Percentiles rank a stretch among this genome's conserved stretches.
Evolutionary conservation across 2,329 filamentous ascomycete genomes (phyloP).

Genomic region (Ceratocystis colombiana): DNA sequence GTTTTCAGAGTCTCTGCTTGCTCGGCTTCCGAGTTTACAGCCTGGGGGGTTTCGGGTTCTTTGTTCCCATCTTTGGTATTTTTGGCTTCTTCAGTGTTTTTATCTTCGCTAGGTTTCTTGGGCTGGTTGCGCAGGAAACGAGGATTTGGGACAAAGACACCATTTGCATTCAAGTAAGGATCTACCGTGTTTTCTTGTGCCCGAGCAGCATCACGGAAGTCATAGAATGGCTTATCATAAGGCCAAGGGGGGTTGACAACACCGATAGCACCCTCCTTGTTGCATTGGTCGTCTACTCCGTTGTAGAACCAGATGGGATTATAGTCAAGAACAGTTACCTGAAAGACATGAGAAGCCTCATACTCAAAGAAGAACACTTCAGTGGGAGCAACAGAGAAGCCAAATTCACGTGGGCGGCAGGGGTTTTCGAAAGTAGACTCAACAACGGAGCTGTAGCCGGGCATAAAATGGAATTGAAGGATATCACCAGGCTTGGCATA

Average conservation of each 20-base stretch:
- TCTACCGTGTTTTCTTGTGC: no score
- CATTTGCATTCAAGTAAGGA: no score
- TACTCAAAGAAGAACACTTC: background rate
- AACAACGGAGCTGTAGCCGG: background rate
- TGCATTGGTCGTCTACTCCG: conserved; percentile 23
- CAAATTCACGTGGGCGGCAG: conserved; percentile 33
- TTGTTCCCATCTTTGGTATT: no score
- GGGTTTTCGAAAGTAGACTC: conserved; percentile 34
- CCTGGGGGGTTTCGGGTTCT: no score
- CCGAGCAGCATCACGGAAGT: no score
- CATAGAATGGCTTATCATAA: no score
- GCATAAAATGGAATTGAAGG: background rate
- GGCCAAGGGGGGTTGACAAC: background rate
- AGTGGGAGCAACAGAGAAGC: background rate
- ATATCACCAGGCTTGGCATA: background rate
- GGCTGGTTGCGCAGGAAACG: no score
- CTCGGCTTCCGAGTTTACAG: no score
- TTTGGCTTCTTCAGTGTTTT: no score
- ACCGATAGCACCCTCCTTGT: conserved; percentile 28
- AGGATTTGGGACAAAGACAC: no score
- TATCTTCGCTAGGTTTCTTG: no score
- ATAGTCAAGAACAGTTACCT: conserved; percentile 28
- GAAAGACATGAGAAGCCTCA: conserved; percentile 27
- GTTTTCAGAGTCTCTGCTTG: no score
- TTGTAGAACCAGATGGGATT: conserved; percentile 8